Evolutionary conservation across 2,329 filamentous ascomycete species (phyloP).

Genomic region (Trichoderma semiorbis): DNA sequence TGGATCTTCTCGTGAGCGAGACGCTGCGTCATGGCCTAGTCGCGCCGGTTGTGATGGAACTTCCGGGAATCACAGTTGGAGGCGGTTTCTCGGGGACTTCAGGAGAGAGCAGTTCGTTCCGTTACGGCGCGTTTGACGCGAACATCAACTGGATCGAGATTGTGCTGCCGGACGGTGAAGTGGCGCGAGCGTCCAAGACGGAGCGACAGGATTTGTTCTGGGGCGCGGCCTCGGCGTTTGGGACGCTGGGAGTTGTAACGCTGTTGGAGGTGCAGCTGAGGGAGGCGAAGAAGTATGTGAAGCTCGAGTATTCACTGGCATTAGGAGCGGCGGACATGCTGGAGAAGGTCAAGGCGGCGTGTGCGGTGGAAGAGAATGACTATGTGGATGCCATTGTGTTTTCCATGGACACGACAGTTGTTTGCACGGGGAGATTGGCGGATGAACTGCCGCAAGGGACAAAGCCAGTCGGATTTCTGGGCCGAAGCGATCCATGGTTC

Average conservation of each 20-base stretch:
- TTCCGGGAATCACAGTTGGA: constrained; percentile 68
- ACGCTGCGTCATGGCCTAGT: constrained; percentile 55
- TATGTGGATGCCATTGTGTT: constrained; percentile 71
- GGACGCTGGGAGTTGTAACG: constrained; percentile 65
- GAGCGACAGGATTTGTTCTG: constrained; percentile 59
- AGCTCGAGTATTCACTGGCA: constrained; percentile 53
- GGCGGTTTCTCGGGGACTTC: constrained; percentile 65
- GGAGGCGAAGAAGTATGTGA: constrained; percentile 52
- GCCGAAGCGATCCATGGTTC: constrained; percentile 66
- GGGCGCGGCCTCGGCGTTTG: constrained; percentile 62
- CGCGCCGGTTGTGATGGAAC: constrained; percentile 67
- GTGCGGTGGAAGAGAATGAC: constrained; percentile 44
- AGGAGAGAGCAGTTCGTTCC: constrained; percentile 66
- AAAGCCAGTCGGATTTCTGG: constrained; percentile 48
- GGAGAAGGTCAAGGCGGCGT: constrained; percentile 44
- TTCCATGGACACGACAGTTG: constrained; percentile 49
- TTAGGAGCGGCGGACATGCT: constrained; percentile 38
- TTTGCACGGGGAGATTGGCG: constrained; percentile 59
- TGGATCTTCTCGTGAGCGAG: constrained; percentile 60
- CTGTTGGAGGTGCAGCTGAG: constrained; percentile 58
- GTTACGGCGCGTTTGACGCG: constrained; percentile 62
- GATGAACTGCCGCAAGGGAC: constrained; percentile 40
- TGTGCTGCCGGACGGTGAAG: constrained; percentile 57
- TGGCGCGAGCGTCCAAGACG: constrained; percentile 51
- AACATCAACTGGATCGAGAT: constrained; percentile 62